Conservation (phyloP, 805 yeast genomes). For the Ogataea zsoltii region DNA sequence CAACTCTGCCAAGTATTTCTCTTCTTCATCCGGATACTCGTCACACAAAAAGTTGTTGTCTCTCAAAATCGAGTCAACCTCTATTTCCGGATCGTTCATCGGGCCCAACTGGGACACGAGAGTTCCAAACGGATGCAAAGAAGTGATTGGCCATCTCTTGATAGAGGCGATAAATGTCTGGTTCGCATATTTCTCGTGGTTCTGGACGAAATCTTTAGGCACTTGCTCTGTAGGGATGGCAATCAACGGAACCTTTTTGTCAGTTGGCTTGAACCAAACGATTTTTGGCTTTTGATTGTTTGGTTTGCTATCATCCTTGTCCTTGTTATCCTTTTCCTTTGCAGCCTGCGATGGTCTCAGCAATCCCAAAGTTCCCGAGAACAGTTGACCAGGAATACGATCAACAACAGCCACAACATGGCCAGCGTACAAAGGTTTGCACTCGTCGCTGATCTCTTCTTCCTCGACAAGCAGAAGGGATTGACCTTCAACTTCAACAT, state of each 20-base stretch:
- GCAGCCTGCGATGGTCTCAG: conserved; percentile 94
- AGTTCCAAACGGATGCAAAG: conserved; percentile 97
- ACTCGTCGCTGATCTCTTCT: conserved; percentile 90
- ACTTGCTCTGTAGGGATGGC: conserved; percentile 99
- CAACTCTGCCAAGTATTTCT: conserved; percentile 38
- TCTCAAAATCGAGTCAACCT: conserved; percentile 83
- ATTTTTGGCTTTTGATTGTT: conserved; percentile 70
- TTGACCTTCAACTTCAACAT: conserved; percentile 98
- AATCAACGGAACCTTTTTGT: conserved; percentile 94
- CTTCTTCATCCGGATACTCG: conserved; percentile 59
- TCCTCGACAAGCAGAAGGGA: conserved; percentile 88
- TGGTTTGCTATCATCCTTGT: conserved; percentile 35
- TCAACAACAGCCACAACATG: conserved; percentile 98
- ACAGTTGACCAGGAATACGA: conserved; percentile 94
- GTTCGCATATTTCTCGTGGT: conserved; percentile 78
- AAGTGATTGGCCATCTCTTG: conserved; percentile 98
- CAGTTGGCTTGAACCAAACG: conserved; percentile 99
- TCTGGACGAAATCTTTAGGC: conserved; percentile 91
- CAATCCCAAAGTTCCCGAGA: conserved; percentile 91
- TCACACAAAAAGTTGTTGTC: conserved; percentile 83
- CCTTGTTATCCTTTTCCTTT: conserved; percentile 63
- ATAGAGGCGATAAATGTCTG: conserved; percentile 91
- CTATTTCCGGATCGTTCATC: conserved; percentile 73
- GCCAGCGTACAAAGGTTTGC: conserved; percentile 94
- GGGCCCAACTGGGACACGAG: conserved; percentile 83